Evolutionary conservation across 176 grass and related monocot species (phyloP), one percentile per base, ranked within the genome.

Genomic region (Poa pratensis): DNA sequence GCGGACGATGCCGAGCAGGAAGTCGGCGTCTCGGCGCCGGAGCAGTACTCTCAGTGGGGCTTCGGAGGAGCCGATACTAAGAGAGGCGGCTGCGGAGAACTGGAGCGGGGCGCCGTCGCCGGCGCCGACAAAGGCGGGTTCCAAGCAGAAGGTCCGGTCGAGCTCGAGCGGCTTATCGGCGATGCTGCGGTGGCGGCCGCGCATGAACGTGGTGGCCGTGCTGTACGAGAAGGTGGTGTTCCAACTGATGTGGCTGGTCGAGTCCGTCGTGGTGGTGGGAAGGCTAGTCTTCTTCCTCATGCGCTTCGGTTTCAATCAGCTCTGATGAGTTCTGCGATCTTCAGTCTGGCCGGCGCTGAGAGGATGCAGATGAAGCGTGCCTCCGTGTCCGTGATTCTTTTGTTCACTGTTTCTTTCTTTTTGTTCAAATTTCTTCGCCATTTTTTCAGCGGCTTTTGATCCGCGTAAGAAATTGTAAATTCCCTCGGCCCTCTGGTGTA

Each of bases 161-260:
- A 19, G 67, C 13, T 43, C 65, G 67, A 15, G 67, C 13, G 73
- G 40, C n/a, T 6, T 86, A n/a, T 42, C 86, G 43, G 78, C 62
- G 61, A 45, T 84, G 75, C 61, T 84, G 69, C 54, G 76, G 67
- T 64, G 87, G 79, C 75, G 45, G 48, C 92, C 83, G 46, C 37
- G 19, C 23, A 28, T 61, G 26, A 49, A 84, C 60, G 74, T 52
- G 68, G 9, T 89, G 69, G 77, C 76, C 6, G 65, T 60, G 71
- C 54, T 89, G 59, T 88, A 81, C 52, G 69, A 60, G 73, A 63
- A 86, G 53, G 84, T 53, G 62, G 80, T 66, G 42, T 94, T 81
- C 90, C 81, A 91, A 61, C 69, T 94, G 86, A 84, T 94, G 51
- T 94, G 92, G 92, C 24, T 94, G 43, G 79, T 91, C 6, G 89